Evolutionary conservation across 495 filamentous ascomycete species (phyloP), one percentile per base, ranked within the genome.

Genomic region (Penicillium desertorum): DNA sequence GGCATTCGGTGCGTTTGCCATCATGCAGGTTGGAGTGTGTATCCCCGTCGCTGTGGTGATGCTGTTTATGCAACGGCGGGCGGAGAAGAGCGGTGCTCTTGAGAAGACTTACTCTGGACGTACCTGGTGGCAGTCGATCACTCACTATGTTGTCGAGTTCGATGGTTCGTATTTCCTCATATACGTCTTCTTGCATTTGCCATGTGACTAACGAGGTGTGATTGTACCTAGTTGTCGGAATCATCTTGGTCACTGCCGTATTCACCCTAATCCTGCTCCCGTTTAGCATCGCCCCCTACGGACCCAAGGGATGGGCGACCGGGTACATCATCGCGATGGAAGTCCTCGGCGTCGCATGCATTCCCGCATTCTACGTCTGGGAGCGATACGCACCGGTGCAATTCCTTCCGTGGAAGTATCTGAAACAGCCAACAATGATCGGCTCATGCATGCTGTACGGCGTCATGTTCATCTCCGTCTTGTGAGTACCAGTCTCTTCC

Each of bases 371-470:
- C 58, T 74, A 65, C 17, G 27, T 84, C 8, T 85, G 76, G 65
- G 86, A 88, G 66, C 72, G 73, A 52, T 76, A 68, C 62, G 74
- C 85, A 12, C 76, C 79, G 23, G 60, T 68, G 23, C 72, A 75
- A 8, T 84, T 88, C 62, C 71, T 88, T 22, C 76, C 79, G 19
- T 85, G 75, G 61, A 65, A 75, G 45, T 73, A 87, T 25, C 65
- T 88, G 25, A 75, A 66, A 34, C 80, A 86, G 45, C 81, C 83
- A 7, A 88, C 85, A 37, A 79, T 88, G 44, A 57, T 85, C 1
- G 76, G 82, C 17, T 79, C 83, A 8, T 83, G 76, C 46, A 46
- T 85, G 7, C 66, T 87, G 4, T 73, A 80, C 30, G 49, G 71
- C 64, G 30, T 69, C 60, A n/a, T 70, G 86, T 87, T 87, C 72